A percentile compares a stretch with the other conserved stretches of the same genome.
Evolutionary conservation across 768 basidiomycete genomes (phyloP).

Genomic region (Leccinum aurantiacum): DNA sequence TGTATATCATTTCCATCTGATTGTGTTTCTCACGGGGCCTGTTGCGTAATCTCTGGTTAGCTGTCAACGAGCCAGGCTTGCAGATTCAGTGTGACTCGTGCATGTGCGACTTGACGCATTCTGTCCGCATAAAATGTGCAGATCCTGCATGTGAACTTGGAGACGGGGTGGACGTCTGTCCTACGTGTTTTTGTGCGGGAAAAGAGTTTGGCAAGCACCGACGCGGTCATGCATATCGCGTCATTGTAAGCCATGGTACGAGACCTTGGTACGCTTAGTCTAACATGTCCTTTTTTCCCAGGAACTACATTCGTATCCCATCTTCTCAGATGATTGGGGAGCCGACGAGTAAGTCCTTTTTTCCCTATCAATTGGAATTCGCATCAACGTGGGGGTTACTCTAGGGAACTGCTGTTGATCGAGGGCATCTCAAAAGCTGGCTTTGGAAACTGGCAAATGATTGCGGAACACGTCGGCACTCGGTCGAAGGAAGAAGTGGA

Average conservation of each 20-base stretch:
- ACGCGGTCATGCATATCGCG: conserved; percentile 84
- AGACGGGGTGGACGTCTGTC: conserved; percentile 91
- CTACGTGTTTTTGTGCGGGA: conserved; percentile 87
- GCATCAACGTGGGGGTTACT: conserved; percentile 3
- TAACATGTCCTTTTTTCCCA: conserved; percentile 31
- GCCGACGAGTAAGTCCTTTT: conserved; percentile 80
- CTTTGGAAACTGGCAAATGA: conserved; percentile 95
- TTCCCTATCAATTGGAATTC: neutral
- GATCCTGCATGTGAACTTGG: conserved; percentile 70
- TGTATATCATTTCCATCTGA: conserved; percentile 1
- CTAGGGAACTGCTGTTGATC: conserved; percentile 83
- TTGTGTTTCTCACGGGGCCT: conserved; percentile 28
- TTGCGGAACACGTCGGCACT: conserved; percentile 92
- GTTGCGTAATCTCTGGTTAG: conserved; percentile 40
- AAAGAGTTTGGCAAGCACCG: conserved; percentile 87
- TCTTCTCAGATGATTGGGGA: conserved; percentile 94
- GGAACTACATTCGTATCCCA: conserved; percentile 97
- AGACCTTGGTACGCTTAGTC: neutral
- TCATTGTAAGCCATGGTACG: conserved; percentile 60
- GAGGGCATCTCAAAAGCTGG: conserved; percentile 88
- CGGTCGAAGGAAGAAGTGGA: conserved; percentile 93
- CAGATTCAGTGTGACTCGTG: conserved; percentile 86
- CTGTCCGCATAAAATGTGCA: conserved; percentile 96
- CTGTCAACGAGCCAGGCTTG: conserved; percentile 78
- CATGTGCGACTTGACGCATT: conserved; percentile 87